Conservation (phyloP, 768 basidiomycete species). For the Boletus rufocinnamomeus region DNA sequence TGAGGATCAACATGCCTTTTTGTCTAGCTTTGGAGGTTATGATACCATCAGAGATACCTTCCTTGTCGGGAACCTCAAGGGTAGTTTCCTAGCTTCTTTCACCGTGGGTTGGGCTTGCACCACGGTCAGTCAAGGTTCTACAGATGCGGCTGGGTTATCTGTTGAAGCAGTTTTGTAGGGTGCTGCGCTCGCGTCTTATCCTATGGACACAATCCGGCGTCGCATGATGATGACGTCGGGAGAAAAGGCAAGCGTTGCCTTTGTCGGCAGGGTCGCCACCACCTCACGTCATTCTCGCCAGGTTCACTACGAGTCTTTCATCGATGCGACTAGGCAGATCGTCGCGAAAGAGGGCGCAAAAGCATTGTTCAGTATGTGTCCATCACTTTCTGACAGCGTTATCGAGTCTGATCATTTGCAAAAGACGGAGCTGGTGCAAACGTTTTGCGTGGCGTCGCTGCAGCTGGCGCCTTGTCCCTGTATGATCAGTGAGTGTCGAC, state of each 20-base stretch:
- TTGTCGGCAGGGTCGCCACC: background rate
- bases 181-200: conserved; percentile 43
- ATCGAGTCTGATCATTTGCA: background rate
- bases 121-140: conserved; percentile 30
- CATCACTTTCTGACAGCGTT: background rate
- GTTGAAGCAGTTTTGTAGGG: conserved; percentile 25
- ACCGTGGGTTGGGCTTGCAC: conserved; percentile 44
- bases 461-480: conserved; percentile 56
- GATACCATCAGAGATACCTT: conserved; percentile 42
- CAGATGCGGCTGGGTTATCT: background rate
- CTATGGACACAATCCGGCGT: conserved; percentile 46
- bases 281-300: conserved; percentile 9
- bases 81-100: conserved; percentile 45
- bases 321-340: conserved; percentile 43
- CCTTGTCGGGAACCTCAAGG: conserved; percentile 40
- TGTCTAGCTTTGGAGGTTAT: conserved; percentile 44
- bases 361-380: conserved; percentile 39
- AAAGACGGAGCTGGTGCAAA: conserved; percentile 64
- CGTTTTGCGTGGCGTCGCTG: conserved; percentile 53
- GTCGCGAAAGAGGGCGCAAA: conserved; percentile 42
- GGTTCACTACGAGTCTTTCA: conserved; percentile 42
- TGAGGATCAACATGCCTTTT: background rate
- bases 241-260: conserved; percentile 26
- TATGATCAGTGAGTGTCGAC: conserved; percentile 52
- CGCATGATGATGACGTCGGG: conserved; percentile 53